Base-by-base conservation (phyloP, 2,329 filamentous ascomycete species). In the Verticillium tricorpus region DNA sequence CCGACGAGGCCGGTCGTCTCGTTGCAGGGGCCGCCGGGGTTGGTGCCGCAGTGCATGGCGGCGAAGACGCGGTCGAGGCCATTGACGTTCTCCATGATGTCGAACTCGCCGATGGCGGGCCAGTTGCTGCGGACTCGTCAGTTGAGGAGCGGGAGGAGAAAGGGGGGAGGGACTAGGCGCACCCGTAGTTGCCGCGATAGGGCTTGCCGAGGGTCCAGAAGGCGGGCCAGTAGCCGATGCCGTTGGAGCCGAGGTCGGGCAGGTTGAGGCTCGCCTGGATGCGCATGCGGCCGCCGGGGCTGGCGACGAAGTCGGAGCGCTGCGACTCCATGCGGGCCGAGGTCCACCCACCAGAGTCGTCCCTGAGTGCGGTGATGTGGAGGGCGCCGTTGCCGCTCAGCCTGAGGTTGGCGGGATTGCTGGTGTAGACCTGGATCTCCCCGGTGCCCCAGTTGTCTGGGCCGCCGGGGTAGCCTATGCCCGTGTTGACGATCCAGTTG, bases 331-430 rank as follows among this genome's bases (percentile, higher is more conserved):
- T 75, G 37, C 79, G 77, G 3, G 74, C 72, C 5, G 79, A 81
- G 4, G 77, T 80, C 80, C 79, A 82, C 11, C 63, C 62, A 34
- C 67, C 69, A n/a, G 63, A 61, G n/a, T 69, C 67, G 19, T 76
- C 72, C 58, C 75, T 74, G 64, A 73, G 73, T 1, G 84, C 83
- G 9, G 76, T 77, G 63, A 81, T 70, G 61, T 68, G 71, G 2
- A 86, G 69, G 0, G 81, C 82, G 56, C 73, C 73, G 50, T 77
- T 76, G 37, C 83, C 83, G 57, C 77, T 82, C 57, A 82, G 70
- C 61, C 82, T 80, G 45, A 82, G 64, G 69, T 83, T 83, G 55
- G 67, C 63, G 11, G 66, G 37, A 22, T 70, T 71, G 59, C 67
- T 67, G 32, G 80, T 82, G 71, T 83, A 83, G 1, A 71, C 75